Evolutionary conservation across 2,329 filamentous ascomycete genomes (phyloP).

Genomic region (Penicillium sp.): DNA sequence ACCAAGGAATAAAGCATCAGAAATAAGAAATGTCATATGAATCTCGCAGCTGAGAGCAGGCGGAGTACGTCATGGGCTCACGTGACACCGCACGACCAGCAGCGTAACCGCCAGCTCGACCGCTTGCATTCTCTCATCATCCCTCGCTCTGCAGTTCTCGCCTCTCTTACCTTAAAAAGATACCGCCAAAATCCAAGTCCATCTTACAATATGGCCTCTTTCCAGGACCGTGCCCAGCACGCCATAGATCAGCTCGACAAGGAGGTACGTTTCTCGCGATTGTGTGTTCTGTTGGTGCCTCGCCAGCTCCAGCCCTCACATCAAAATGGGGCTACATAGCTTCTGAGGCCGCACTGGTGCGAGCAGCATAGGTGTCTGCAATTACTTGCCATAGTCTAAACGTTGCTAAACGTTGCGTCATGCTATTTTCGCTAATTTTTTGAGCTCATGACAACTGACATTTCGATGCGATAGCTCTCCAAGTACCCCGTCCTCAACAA

Average conservation of each 20-base stretch:
- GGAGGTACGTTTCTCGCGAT: constrained; percentile 49
- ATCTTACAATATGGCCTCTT: constrained; percentile 38
- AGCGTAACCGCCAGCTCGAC: constrained; percentile 21
- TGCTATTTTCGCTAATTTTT: not conserved
- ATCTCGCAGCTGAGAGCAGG: constrained; percentile 7
- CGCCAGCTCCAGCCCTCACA: constrained; percentile 16
- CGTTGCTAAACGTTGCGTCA: not conserved
- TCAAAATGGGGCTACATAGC: constrained; percentile 8
- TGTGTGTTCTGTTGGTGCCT: constrained; percentile 22
- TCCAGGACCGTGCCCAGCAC: constrained; percentile 60
- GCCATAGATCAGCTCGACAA: constrained; percentile 64
- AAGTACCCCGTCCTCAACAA: constrained; percentile 64
- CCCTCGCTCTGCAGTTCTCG: constrained; percentile 18
- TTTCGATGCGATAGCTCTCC: constrained; percentile 49
- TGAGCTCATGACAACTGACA: constrained; percentile 4
- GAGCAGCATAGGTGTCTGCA: not conserved
- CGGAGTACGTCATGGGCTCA: constrained; percentile 22
- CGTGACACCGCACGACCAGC: constrained; percentile 18
- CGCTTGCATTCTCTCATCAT: constrained; percentile 25
- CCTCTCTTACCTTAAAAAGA: constrained; percentile 4
- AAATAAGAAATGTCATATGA: not conserved
- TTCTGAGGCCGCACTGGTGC: not conserved
- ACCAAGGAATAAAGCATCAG: not conserved
- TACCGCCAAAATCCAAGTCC: constrained; percentile 10
- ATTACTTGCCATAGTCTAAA: not conserved